Base-by-base conservation (phyloP, 306 rosid genomes). In the Gynostemma pentaphyllum region DNA sequence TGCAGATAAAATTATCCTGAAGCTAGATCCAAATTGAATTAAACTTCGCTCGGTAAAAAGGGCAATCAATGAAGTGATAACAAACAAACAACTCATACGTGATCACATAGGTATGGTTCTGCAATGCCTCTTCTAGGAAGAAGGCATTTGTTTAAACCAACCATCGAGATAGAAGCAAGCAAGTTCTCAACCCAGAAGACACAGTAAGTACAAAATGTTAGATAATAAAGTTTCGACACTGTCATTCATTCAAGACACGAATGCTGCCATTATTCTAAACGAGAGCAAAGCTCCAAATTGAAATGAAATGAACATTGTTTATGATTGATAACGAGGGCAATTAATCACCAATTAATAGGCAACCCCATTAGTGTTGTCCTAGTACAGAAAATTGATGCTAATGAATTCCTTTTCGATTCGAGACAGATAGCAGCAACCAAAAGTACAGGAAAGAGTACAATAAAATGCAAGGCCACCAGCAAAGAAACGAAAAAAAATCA, bases 401-500 rank as follows among this genome's bases (percentile, higher is more conserved):
- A 36, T 57, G 37, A 37, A 37, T 9, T 18, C 4, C 64, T 59
- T 37, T 34, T 59, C 18, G 7, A 59, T 37, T 56, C 2, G 9
- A 59, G 5, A 21, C 45, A 45, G 47, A 21, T 13, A 23, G 22
- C 49, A 61, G 36, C 66, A 39, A 39, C 47, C 36, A 45, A 18
- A 32, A 6, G 41, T 4, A 30, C 22, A 30, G 41, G 7, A 6
- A 29, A 54, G 8, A 7, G 7, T 8, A 29, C 69, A 62, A 68
- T 23, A 52, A 37, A 5, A 56, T 55, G 49, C 28, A 79, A 76
- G 68, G 68, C 42, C 64, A 56, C 10, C 64, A 1, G 44, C 9
- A 28, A 9, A 56, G 64, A 32, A 56, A 36, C n/a, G 19, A 6
- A 5, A 39, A n/a, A 59, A 57, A 44, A 21, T 90, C 75, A 87